Base-by-base conservation (phyloP, 805 yeast species). In the Candida chauliodis region DNA sequence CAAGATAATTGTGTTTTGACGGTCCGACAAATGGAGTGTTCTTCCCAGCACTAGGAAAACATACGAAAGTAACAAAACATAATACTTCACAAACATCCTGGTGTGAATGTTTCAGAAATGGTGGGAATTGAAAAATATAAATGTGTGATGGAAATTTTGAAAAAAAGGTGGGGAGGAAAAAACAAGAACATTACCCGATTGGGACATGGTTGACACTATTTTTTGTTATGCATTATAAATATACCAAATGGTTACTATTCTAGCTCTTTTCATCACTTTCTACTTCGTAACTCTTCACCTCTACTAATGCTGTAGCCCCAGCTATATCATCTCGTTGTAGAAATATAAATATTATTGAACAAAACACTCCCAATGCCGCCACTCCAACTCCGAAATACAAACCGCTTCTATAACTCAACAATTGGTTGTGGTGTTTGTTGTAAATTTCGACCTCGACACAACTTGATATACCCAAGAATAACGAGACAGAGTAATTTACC, bases 401-500 rank as follows among this genome's bases (percentile, higher is more conserved):
- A 0, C 84, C 84, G 14, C 72, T 71, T 36, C 86, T 57, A 49
- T 79, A 76, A 13, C 81, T 76, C 22, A 64, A 44, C 36, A 77
- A 44, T 2, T 37, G 28, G 24, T 47, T 40, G 27, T 43, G 21
- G 7, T 41, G 34, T 8, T 42, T 20, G 8, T 31, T 20, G 11
- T 38, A 34, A 4, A 53, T 48, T 29, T 58, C 60, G 2, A 44
- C 32, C 46, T 82, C 84, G 2, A 80, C 83, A 2, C 83, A 76
- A n/a, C 80, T 79, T 3, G 85, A 83, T 30, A 84, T 63, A 8
- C 89, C 91, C 22, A 84, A 61, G 25, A 81, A 78, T n/a, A 84
- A 54, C 0, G 89, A 78, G 52, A 76, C 81, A 0, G 89, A 78
- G 53, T 84, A 84, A 55, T 81, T 84, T 9, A 81, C 77, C 48